phyloP scores from a whole-genome alignment of 306 rosid genomes.

The Citrullus mucosospermus region DNA sequence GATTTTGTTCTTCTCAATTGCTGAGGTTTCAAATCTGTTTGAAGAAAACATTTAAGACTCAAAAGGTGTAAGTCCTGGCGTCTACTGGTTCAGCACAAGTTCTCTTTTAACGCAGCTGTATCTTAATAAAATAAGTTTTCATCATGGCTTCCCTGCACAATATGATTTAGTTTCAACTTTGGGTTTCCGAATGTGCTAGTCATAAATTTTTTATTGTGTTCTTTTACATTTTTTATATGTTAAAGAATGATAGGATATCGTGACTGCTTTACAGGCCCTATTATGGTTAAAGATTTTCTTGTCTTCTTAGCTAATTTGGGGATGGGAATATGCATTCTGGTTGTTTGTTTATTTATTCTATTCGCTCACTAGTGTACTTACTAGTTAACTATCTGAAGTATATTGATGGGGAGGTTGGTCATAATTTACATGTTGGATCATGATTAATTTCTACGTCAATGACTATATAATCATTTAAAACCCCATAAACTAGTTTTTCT shows the following conservation, averaged over 20 bases:
- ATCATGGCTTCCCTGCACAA: background rate
- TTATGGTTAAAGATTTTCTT: background rate
- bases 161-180: background rate
- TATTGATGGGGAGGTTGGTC: background rate
- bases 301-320: background rate
- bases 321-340: background rate
- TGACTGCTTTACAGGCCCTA: background rate
- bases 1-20: background rate
- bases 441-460: background rate
- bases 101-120: background rate
- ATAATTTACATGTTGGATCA: background rate
- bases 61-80: background rate
- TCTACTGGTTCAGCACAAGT: background rate
- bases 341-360: background rate
- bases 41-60: background rate
- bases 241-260: background rate
- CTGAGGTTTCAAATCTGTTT: background rate
- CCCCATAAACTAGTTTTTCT: background rate
- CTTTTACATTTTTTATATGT: background rate
- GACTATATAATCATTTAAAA: background rate
- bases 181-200: background rate
- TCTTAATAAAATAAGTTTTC: background rate
- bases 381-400: background rate
- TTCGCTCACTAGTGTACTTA: background rate
- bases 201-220: background rate